Percentiles rank a stretch among this genome's conserved stretches.
Conservation (phyloP, 768 basidiomycete genomes). For the Rhizopogon sp. region DNA sequence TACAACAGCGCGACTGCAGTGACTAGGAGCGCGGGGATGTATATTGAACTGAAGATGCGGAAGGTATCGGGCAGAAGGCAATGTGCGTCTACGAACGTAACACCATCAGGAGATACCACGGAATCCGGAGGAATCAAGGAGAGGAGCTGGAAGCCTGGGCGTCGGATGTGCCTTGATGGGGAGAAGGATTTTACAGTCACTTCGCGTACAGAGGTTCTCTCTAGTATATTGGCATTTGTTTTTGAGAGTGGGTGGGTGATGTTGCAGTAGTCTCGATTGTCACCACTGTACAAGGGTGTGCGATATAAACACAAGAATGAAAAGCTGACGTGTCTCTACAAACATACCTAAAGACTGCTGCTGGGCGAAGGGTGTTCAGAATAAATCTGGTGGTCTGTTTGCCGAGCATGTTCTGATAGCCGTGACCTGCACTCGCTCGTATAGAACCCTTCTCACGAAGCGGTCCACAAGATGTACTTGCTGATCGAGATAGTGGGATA, state of each 20-base stretch:
- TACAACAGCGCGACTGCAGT: constrained; percentile 45
- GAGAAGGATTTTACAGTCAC: constrained; percentile 89
- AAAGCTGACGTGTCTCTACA: neutral
- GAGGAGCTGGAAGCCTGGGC: constrained; percentile 84
- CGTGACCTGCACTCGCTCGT: constrained; percentile 68
- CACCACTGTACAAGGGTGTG: constrained; percentile 49
- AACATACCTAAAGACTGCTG: constrained; percentile 64
- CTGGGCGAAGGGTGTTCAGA: constrained; percentile 60
- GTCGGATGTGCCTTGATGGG: constrained; percentile 61
- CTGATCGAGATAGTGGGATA: constrained; percentile 78
- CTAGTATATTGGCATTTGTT: constrained; percentile 15
- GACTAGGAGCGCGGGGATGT: constrained; percentile 58
- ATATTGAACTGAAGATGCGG: constrained; percentile 53
- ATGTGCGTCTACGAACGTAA: constrained; percentile 56
- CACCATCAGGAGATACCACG: constrained; percentile 18
- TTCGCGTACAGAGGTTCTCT: constrained; percentile 48
- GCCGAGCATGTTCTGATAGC: constrained; percentile 80
- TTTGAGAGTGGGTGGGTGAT: constrained; percentile 44
- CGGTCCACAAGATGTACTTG: constrained; percentile 72
- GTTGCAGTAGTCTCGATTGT: constrained; percentile 92
- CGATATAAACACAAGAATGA: constrained; percentile 3
- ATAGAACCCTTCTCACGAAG: constrained; percentile 70
- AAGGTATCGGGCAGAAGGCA: constrained; percentile 78
- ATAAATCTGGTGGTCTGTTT: constrained; percentile 75
- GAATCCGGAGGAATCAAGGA: constrained; percentile 45